phyloP scores from a whole-genome alignment of 495 filamentous ascomycete species.

The Lasiosphaeria hispida region DNA sequence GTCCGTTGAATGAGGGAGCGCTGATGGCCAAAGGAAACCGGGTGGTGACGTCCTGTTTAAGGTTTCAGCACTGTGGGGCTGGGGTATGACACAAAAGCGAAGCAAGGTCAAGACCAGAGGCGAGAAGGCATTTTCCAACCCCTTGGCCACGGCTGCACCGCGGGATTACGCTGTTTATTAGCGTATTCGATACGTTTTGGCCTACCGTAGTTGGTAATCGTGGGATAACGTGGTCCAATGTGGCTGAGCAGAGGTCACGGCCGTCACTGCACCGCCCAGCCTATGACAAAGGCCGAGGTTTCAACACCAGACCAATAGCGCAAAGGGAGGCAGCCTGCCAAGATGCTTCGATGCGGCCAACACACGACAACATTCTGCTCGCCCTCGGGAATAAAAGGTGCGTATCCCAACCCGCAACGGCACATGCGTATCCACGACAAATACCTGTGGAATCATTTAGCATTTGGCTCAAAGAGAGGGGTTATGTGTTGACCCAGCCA shows the following conservation, averaged over 20 bases:
- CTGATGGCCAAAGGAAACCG: neutral
- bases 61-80: slow-evolving; percentile 16
- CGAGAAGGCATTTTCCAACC: neutral
- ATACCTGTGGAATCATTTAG: no score
- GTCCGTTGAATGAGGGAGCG: neutral
- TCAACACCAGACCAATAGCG: neutral
- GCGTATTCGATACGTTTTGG: neutral
- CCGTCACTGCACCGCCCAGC: slow-evolving; percentile 5
- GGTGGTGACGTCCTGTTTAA: slow-evolving; percentile 17
- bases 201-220: neutral
- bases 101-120: neutral
- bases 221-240: slow-evolving; percentile 7
- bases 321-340: slow-evolving; percentile 13
- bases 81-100: neutral
- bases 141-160: neutral
- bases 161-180: neutral
- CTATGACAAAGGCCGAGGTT: neutral
- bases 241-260: slow-evolving; percentile 15
- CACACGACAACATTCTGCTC: no score
- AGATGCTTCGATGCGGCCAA: neutral
- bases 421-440: no score
- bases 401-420: no score
- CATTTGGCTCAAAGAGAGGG: no score
- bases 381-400: no score
- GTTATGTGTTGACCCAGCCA: no score